These are phyloP conservation scores for Eruca vesicaria DNA, from an alignment of 441 rosid genomes.

Conservation along the genomic window DNA sequence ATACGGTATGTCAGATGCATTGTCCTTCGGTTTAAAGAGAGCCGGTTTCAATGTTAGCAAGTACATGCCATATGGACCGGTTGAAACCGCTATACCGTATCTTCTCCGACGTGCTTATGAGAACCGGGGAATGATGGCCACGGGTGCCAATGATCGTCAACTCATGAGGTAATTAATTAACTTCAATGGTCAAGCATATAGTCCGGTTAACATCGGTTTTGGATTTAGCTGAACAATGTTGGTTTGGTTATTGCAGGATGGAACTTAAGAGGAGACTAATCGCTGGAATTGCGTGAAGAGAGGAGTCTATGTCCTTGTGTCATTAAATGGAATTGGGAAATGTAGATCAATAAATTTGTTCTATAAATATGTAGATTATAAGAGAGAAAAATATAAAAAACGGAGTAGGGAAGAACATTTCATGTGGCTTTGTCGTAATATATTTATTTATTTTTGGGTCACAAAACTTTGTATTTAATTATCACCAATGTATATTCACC, in stretches of 20 bases:
- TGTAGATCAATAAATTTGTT: constrained; percentile 30
- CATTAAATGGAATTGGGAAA: constrained; percentile 14
- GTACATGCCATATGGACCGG: constrained; percentile 81
- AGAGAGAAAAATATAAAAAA: background rate
- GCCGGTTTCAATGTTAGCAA: constrained; percentile 91
- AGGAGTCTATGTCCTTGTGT: background rate
- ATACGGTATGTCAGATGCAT: constrained; percentile 84
- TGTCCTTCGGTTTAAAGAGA: constrained; percentile 68
- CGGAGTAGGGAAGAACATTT: constrained; percentile 20
- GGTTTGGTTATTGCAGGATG: constrained; percentile 23
- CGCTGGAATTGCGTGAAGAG: constrained; percentile 29
- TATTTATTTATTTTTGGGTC: background rate
- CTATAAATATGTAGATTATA: constrained; percentile 21
- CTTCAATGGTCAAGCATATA: background rate
- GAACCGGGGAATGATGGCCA: constrained; percentile 69
- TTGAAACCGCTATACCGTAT: constrained; percentile 73
- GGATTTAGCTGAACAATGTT: background rate
- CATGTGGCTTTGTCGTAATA: constrained; percentile 15
- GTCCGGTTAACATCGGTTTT: background rate
- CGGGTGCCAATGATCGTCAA: constrained; percentile 59
- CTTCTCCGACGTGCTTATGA: constrained; percentile 91
- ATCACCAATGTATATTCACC: constrained; percentile 30
- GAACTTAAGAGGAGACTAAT: constrained; percentile 36
- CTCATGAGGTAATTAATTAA: constrained; percentile 55
- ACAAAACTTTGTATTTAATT: background rate